Base-by-base conservation (phyloP, 805 yeast genomes). In the Zygosaccharomyces bisporus region DNA sequence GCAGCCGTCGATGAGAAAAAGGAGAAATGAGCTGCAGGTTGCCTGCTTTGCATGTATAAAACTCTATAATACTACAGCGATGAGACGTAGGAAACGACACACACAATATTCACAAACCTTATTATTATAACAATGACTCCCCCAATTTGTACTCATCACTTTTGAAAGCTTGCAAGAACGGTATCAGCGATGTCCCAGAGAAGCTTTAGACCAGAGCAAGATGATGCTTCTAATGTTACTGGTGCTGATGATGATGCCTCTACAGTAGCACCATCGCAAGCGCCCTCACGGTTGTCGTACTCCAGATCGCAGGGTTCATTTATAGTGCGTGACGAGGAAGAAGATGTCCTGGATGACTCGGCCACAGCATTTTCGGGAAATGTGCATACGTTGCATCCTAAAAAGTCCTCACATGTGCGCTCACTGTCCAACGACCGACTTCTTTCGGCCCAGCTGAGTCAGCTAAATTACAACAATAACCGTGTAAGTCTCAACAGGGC, bases 401-500 rank as follows among this genome's bases (percentile, higher is more conserved):
- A 29, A 4, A 21, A 27, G 7, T 32, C 45, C 10, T 18, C 39
- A 27, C 41, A 44, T 17, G 20, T 21, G 18, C 42, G 51, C 12
- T 48, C 52, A 4, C 17, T 46, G 14, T 60, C 61, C 1, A 55
- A 55, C 35, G 57, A 54, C 30, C 40, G 45, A n/a, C 23, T 55
- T 42, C 44, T 58, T 9, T 57, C 58, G 6, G 51, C 63, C 4
- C 66, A 88, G 41, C 61, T 83, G 24, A 79, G 81, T 46, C 96
- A 90, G 58, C 66, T 83, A 45, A 84, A 79, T 49, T 91, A 85
- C 61, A 87, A 87, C 58, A 81, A 82, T 54, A 81, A 82, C 67
- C 75, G 84, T 44, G 68, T 79, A 0, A 74, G 83, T 0, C 68
- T 90, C 44, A 83, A 79, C 46, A 69, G 85, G 41, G 73, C 82